Evolutionary conservation across 768 basidiomycete genomes (phyloP).

Genomic region (Xerocomellus chrysenteron): DNA sequence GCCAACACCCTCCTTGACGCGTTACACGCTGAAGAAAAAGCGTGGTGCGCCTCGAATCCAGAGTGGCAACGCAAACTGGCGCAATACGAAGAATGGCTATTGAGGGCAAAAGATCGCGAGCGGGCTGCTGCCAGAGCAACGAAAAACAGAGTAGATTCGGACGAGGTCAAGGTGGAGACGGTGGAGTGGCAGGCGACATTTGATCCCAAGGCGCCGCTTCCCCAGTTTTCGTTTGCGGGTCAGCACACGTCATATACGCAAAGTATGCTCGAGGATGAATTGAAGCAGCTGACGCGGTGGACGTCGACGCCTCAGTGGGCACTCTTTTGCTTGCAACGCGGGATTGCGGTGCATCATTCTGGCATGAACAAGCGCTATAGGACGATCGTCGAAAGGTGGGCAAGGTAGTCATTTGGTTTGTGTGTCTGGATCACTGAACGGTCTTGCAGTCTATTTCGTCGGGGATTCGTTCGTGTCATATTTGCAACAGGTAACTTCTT

Average conservation of each 20-base stretch:
- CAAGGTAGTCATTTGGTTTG: background rate
- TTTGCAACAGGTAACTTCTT: constrained; percentile 58
- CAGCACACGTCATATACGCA: constrained; percentile 42
- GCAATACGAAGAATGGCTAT: constrained; percentile 52
- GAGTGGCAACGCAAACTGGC: constrained; percentile 52
- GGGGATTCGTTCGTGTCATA: constrained; percentile 61
- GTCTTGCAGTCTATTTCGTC: constrained; percentile 45
- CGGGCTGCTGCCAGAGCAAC: constrained; percentile 39
- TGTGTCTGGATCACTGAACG: background rate
- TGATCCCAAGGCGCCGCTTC: constrained; percentile 54
- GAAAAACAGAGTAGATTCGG: constrained; percentile 37
- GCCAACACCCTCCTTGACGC: constrained; percentile 35
- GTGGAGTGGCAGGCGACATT: constrained; percentile 53
- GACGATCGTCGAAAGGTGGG: constrained; percentile 54
- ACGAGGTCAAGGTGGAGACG: constrained; percentile 24
- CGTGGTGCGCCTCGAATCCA: constrained; percentile 47
- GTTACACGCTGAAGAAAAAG: constrained; percentile 44
- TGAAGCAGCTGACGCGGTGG: constrained; percentile 35
- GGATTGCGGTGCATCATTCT: constrained; percentile 68
- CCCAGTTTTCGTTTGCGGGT: constrained; percentile 61
- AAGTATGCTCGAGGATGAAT: constrained; percentile 49
- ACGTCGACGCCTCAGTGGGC: constrained; percentile 44
- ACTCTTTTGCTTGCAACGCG: constrained; percentile 49
- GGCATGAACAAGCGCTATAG: constrained; percentile 68
- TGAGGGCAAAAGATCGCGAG: constrained; percentile 47